A percentile compares a stretch with the other conserved stretches of the same genome.
Conservation (phyloP, 2,329 filamentous ascomycete species). For the Neofusicoccum parvum region DNA sequence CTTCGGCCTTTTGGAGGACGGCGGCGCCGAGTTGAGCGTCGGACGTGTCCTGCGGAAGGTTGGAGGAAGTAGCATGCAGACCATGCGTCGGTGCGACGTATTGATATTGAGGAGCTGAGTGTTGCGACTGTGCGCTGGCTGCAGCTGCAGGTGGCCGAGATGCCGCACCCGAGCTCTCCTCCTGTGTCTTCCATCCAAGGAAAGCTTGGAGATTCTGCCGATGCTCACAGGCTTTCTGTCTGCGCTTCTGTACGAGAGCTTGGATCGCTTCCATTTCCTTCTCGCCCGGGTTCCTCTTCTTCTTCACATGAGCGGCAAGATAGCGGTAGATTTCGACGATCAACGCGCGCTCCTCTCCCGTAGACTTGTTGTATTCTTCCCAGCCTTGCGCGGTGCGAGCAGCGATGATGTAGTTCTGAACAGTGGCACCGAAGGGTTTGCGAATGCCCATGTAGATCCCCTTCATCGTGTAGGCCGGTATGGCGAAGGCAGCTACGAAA, state of each 20-base stretch:
- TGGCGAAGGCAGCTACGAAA: slow-evolving; percentile 41
- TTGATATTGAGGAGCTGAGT: background rate
- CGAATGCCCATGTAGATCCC: slow-evolving; percentile 78
- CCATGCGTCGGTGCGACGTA: background rate
- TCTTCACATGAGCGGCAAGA: slow-evolving; percentile 60
- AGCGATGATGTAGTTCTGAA: slow-evolving; percentile 78
- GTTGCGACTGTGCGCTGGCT: background rate
- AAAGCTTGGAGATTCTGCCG: slow-evolving; percentile 25
- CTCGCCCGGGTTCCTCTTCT: slow-evolving; percentile 53
- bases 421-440: slow-evolving; percentile 68
- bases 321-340: slow-evolving; percentile 68
- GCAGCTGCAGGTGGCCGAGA: background rate
- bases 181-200: background rate
- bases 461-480: slow-evolving; percentile 82
- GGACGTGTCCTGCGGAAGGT: background rate
- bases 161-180: background rate
- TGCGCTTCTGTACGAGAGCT: slow-evolving; percentile 41
- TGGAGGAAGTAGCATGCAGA: background rate
- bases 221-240: slow-evolving; percentile 21
- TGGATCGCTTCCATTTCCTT: slow-evolving; percentile 54
- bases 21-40: slow-evolving; percentile 17
- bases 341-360: slow-evolving; percentile 61
- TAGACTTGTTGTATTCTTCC: slow-evolving; percentile 61
- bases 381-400: slow-evolving; percentile 76
- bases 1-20: slow-evolving; percentile 22